Conservation (phyloP, 2,329 filamentous ascomycete genomes). For the Penicillium occitanis region DNA sequence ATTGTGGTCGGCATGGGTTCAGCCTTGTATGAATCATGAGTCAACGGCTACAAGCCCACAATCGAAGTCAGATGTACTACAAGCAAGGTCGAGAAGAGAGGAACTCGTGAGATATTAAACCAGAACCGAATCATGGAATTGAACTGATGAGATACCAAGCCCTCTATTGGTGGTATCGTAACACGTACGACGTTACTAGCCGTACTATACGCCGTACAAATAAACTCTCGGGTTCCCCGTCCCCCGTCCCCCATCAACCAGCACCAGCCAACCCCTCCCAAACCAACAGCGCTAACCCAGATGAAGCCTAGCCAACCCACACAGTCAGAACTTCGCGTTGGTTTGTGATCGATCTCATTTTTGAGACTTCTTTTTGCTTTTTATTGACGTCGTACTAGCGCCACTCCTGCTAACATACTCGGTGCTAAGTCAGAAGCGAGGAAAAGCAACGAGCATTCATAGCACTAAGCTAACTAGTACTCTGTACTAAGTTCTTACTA, state of each 20-base stretch:
- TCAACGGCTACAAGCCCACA: neutral
- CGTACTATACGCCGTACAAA: neutral
- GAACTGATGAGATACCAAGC: neutral
- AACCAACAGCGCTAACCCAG: neutral
- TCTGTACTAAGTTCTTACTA: neutral
- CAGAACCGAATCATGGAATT: neutral
- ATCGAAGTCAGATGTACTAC: neutral
- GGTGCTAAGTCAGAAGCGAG: neutral
- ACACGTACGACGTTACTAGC: neutral
- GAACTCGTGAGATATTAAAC: neutral
- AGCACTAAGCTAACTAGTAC: neutral
- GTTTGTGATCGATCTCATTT: constrained; percentile 12
- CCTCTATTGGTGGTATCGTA: neutral
- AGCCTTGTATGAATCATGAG: neutral
- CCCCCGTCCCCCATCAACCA: neutral
- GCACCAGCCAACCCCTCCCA: neutral
- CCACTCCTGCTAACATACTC: neutral
- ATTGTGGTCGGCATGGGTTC: neutral
- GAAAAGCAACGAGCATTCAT: neutral
- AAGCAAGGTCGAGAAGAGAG: neutral
- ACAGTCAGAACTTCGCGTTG: neutral
- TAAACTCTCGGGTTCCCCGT: constrained; percentile 10
- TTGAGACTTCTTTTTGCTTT: constrained; percentile 6
- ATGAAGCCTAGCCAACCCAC: neutral
- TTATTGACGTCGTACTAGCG: neutral